Percentiles rank a stretch among this genome's conserved stretches.
These are phyloP conservation scores for Aspergillus neotritici DNA, from an alignment of 2,329 filamentous ascomycete genomes.

Conservation along the genomic window DNA sequence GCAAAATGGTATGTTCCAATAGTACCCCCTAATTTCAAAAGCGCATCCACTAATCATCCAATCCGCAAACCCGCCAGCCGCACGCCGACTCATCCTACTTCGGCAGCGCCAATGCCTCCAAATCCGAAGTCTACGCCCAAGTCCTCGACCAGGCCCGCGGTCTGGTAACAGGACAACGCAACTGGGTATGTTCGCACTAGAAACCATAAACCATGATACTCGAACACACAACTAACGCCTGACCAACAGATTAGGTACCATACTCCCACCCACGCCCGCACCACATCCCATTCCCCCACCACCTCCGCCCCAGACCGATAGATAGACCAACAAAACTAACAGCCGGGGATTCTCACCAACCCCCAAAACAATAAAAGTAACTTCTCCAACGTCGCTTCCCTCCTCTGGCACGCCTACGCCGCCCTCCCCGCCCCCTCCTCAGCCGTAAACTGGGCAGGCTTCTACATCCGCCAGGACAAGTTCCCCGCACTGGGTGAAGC, in stretches of 20 bases:
- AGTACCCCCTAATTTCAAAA: background rate
- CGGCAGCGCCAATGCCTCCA: slow-evolving; percentile 27
- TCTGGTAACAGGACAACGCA: slow-evolving; percentile 39
- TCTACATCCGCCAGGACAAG: slow-evolving; percentile 43
- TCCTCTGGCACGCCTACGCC: slow-evolving; percentile 46
- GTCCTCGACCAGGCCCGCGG: slow-evolving; percentile 35
- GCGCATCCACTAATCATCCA: background rate
- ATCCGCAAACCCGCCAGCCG: slow-evolving; percentile 25
- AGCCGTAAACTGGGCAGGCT: slow-evolving; percentile 46
- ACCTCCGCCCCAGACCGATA: background rate
- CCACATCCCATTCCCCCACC: background rate
- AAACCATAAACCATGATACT: no score
- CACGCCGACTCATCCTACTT: slow-evolving; percentile 47
- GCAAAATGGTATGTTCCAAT: slow-evolving; percentile 2
- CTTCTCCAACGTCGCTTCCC: slow-evolving; percentile 44
- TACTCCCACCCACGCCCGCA: background rate
- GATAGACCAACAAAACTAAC: background rate
- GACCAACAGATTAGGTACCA: slow-evolving; percentile 28
- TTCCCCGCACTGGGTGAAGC: slow-evolving; percentile 28
- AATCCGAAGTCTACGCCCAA: slow-evolving; percentile 40
- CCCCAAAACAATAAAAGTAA: slow-evolving; percentile 39
- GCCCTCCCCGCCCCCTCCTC: slow-evolving; percentile 39
- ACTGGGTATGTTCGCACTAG: slow-evolving; percentile 36
- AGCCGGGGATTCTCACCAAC: slow-evolving; percentile 3
- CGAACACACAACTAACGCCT: background rate